These are phyloP conservation scores for Colletotrichum godetiae DNA, from an alignment of 2,329 filamentous ascomycete genomes.

Conservation along the genomic window DNA sequence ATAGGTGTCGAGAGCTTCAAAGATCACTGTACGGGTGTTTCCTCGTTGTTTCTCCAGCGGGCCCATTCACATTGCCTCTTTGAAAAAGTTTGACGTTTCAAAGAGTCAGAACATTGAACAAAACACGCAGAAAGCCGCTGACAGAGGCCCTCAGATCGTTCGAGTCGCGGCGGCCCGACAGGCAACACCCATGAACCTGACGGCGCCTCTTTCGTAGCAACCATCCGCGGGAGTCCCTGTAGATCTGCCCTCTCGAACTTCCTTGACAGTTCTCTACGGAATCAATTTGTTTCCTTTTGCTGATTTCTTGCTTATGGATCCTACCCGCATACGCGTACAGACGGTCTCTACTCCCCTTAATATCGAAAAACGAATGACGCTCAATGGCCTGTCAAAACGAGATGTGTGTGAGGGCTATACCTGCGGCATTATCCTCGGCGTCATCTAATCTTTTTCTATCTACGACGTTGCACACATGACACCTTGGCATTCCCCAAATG, in stretches of 20 bases:
- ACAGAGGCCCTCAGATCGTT: neutral
- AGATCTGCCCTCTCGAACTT: neutral
- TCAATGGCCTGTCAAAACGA: neutral
- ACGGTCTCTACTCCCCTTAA: neutral
- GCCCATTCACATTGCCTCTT: neutral
- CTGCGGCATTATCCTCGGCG: neutral
- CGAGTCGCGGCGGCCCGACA: neutral
- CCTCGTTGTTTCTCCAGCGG: neutral
- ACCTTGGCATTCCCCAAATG: neutral
- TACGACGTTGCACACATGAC: neutral
- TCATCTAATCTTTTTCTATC: neutral
- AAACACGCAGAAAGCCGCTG: neutral
- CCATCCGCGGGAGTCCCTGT: neutral
- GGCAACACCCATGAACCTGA: neutral
- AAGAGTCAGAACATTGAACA: constrained; percentile 4
- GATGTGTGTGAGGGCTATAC: too few species aligned
- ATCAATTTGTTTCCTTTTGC: neutral
- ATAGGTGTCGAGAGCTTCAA: neutral
- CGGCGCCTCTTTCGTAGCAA: neutral
- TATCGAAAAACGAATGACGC: neutral
- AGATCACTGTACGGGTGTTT: neutral
- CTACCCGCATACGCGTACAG: neutral
- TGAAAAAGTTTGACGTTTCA: constrained; percentile 26
- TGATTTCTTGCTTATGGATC: neutral
- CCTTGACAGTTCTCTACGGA: neutral